Conservation (phyloP, 75 land plant species). For the Selaginella tamariscina region DNA sequence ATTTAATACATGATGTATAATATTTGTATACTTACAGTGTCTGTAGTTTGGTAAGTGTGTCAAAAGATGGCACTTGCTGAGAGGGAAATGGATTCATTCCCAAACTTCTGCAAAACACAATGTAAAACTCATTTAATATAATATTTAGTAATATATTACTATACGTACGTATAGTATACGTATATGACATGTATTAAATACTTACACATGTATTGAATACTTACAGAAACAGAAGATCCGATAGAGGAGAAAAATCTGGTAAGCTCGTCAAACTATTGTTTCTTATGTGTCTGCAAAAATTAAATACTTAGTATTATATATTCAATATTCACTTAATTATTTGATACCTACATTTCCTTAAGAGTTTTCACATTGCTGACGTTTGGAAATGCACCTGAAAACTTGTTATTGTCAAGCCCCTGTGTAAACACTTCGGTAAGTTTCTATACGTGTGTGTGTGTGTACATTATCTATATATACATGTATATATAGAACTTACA, state of each 20-base stretch:
- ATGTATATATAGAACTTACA: constrained; percentile 28
- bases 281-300: background rate
- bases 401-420: constrained; percentile 8
- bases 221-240: background rate
- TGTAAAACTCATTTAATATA: background rate
- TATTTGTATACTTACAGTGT: background rate
- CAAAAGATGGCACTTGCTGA: background rate
- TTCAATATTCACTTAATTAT: too few species aligned
- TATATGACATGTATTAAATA: too few species aligned
- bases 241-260: background rate
- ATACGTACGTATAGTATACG: too few species aligned
- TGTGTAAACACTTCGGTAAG: background rate
- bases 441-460: background rate
- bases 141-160: too few species aligned
- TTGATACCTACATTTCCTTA: background rate
- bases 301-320: too few species aligned
- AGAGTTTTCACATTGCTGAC: background rate
- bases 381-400: constrained; percentile 3
- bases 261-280: background rate
- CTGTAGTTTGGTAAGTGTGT: background rate
- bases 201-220: too few species aligned
- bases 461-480: too few species aligned
- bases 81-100: background rate
- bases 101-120: background rate
- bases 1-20: background rate